Percentiles rank a stretch among this genome's conserved stretches.
Evolutionary conservation across 768 basidiomycete species (phyloP).

Genomic region (Rhodotorula sphaerocarpa): DNA sequence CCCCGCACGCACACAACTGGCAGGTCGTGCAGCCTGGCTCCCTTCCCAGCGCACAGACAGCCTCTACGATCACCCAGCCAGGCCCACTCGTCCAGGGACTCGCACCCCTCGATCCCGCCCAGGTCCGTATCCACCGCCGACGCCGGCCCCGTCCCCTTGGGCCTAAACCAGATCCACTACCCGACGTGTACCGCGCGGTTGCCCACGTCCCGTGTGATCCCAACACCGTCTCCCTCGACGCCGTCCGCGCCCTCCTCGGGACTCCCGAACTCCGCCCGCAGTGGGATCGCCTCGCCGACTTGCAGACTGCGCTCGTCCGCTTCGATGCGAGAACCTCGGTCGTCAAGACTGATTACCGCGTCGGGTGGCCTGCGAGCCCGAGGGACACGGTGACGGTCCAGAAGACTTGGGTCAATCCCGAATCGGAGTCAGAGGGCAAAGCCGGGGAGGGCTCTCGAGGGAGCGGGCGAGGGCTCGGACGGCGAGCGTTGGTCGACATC

Average conservation of each 20-base stretch:
- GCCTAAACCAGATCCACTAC: too few relatives aligned
- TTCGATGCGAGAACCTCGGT: constrained; percentile 79
- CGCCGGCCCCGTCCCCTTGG: too few relatives aligned
- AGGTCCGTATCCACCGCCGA: neutral
- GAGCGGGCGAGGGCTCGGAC: too few relatives aligned
- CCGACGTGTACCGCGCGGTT: constrained; percentile 37
- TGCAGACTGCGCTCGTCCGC: constrained; percentile 70
- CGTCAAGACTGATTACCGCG: constrained; percentile 75
- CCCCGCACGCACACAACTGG: too few relatives aligned
- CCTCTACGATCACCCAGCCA: too few relatives aligned
- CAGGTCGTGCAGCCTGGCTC: too few relatives aligned
- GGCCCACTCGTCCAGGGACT: constrained; percentile 1
- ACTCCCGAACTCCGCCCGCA: constrained; percentile 77
- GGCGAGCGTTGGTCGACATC: too few relatives aligned
- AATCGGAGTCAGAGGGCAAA: too few relatives aligned
- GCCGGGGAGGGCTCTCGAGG: too few relatives aligned
- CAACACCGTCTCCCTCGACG: constrained; percentile 5
- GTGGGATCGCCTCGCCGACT: constrained; percentile 83
- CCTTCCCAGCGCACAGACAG: too few relatives aligned
- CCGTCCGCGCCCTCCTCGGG: constrained; percentile 69
- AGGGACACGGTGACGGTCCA: constrained; percentile 91
- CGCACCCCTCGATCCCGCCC: neutral
- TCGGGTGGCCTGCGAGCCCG: constrained; percentile 97
- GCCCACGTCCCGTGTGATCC: constrained; percentile 6
- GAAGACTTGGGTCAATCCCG: too few relatives aligned